A percentile compares a stretch with the other conserved stretches of the same genome.
These are phyloP conservation scores for Podaxis rugospora DNA, from an alignment of 768 basidiomycete genomes.

Conservation along the genomic window DNA sequence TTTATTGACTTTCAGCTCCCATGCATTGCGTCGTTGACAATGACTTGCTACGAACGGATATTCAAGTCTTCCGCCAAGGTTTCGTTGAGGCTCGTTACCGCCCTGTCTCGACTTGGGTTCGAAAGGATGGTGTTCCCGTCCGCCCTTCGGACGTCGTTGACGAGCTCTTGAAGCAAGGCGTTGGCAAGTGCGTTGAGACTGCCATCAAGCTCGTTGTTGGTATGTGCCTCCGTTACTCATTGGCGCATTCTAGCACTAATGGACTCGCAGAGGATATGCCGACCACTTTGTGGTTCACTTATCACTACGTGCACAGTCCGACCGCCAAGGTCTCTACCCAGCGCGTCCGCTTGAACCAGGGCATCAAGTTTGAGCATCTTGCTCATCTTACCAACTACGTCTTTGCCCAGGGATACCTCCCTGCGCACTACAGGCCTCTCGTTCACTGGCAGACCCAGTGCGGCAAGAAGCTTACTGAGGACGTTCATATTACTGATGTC, in stretches of 20 bases:
- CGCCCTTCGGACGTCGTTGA: constrained; percentile 31
- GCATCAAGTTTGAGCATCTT: constrained; percentile 31
- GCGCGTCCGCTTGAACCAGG: constrained; percentile 32
- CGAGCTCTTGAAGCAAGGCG: constrained; percentile 30
- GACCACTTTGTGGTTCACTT: constrained; percentile 40
- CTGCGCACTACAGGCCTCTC: constrained; percentile 27
- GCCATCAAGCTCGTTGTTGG: constrained; percentile 45
- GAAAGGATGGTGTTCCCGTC: constrained; percentile 31
- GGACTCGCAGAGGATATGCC: constrained; percentile 32
- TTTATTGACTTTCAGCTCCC: constrained; percentile 15
- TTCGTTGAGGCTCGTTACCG: constrained; percentile 41
- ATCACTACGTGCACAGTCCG: constrained; percentile 32
- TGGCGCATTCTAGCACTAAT: neutral
- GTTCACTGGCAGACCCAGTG: constrained; percentile 39
- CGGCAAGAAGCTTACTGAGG: constrained; percentile 28
- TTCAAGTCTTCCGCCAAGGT: constrained; percentile 36
- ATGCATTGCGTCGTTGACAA: neutral
- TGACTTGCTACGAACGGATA: neutral
- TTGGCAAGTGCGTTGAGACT: constrained; percentile 37
- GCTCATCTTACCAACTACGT: constrained; percentile 47
- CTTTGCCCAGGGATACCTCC: constrained; percentile 35
- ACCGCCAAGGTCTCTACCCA: constrained; percentile 31
- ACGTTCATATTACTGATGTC: constrained; percentile 20
- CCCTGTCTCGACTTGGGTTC: constrained; percentile 42
- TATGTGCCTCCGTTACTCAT: constrained; percentile 18